Base-by-base conservation (phyloP, 495 filamentous ascomycete species). In the Staphylotrichum tortipilum region DNA sequence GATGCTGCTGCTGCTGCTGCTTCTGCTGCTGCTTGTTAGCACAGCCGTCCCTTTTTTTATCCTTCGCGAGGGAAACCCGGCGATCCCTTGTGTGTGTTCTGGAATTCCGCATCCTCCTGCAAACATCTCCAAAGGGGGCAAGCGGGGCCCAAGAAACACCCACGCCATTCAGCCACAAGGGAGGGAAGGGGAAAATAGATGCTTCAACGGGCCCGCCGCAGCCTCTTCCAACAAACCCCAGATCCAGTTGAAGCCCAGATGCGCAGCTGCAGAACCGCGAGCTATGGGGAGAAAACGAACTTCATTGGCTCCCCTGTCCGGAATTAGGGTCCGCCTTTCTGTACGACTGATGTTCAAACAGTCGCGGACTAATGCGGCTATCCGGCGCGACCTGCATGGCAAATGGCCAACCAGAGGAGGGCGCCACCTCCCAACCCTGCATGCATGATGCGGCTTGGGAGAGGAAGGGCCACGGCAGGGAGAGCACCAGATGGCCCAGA, bases 261-360 rank as follows among this genome's bases (percentile, higher is more conserved):
- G 39, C n/a, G 23, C 22, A 36, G 22, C 47, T 50, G 47, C 38
- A 51, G 41, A 44, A 30, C 33, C 18, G 21, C 17, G 41, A 14
- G 34, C 44, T 53, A 44, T 36, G 42, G 43, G 17, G 15, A n/a
- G n/a, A n/a, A n/a, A n/a, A n/a, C n/a, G n/a, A n/a, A n/a, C n/a
- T n/a, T 31, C 28, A 52, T 44, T 44, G 31, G 23, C 18, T 26
- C 31, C 11, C 21, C 41, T 29, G 18, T 43, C 38, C 36, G 45
- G 24, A 47, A 47, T 38, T 47, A 30, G 34, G 18, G 31, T 22
- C 46, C 47, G 36, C 30, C 40, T 36, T 53, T 40, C 48, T 55
- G 52, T 55, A 60, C 52, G 52, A 63, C 52, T 62, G 66, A 68
- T 50, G 67, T 68, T 67, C 70, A 71, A 73, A 71, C 70, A 71